Percentiles rank a stretch among this genome's conserved stretches.
phyloP scores from a whole-genome alignment of 306 rosid species.

The Cucurbita ficifolia region DNA sequence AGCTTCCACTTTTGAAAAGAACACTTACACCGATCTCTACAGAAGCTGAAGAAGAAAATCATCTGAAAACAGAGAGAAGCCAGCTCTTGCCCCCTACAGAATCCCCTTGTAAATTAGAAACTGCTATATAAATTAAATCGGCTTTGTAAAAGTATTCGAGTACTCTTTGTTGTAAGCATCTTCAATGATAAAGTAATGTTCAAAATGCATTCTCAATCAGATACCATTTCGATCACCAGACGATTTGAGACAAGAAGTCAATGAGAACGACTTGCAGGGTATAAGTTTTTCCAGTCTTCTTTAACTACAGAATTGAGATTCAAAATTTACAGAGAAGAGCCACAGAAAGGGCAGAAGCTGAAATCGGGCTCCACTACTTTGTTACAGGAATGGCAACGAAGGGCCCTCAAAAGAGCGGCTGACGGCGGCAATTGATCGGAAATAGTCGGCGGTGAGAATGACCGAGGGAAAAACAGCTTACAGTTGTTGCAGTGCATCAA shows the following conservation, averaged over 20 bases:
- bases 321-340: conserved; percentile 33
- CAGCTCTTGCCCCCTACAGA: not conserved
- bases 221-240: not conserved
- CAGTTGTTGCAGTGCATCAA: conserved; percentile 43
- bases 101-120: conserved; percentile 22
- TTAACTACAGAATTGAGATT: not conserved
- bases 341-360: conserved; percentile 74
- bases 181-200: not conserved
- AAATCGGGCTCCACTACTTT: conserved; percentile 42
- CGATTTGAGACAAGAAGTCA: conserved; percentile 19
- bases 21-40: conserved; percentile 12
- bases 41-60: conserved; percentile 31
- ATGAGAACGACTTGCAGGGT: not conserved
- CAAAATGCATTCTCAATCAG: not conserved
- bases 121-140: conserved; percentile 16
- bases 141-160: not conserved
- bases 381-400: conserved; percentile 50
- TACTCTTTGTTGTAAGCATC: not conserved
- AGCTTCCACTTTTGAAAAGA: not conserved
- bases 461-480: conserved; percentile 41
- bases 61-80: conserved; percentile 22
- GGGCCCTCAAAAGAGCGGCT: not conserved
- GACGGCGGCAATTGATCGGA: conserved; percentile 13
- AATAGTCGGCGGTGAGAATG: conserved; percentile 30
- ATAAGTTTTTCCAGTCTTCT: not conserved